Conservation (phyloP, 108 stramenopile species). For the Cyclotella cryptica region DNA sequence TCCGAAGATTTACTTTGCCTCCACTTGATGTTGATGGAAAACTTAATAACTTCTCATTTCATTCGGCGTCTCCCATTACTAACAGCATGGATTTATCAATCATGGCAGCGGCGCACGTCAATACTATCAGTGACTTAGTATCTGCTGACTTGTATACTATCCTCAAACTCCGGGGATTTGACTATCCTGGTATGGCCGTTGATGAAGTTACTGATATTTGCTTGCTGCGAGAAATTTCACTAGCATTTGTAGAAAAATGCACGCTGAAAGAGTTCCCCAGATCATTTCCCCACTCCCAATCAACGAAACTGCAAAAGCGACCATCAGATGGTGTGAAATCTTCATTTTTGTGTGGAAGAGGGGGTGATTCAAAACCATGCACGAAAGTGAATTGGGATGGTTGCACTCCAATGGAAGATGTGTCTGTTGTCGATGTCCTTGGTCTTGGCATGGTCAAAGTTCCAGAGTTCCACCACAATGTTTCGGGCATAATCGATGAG, state of each 20-base stretch:
- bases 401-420: constrained; percentile 47
- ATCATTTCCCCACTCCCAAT: constrained; percentile 1
- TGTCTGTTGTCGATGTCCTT: constrained; percentile 43
- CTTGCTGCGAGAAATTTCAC: constrained; percentile 38
- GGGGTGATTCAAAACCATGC: constrained; percentile 43
- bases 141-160: constrained; percentile 50
- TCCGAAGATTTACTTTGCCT: constrained; percentile 33
- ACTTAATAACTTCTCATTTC: constrained; percentile 31
- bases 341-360: constrained; percentile 36
- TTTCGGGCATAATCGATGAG: constrained; percentile 42
- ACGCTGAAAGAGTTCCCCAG: constrained; percentile 2
- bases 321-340: neutral
- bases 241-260: constrained; percentile 51
- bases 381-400: constrained; percentile 57
- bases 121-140: constrained; percentile 52
- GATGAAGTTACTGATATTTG: constrained; percentile 45
- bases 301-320: constrained; percentile 8
- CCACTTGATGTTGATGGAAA: constrained; percentile 19
- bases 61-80: constrained; percentile 8
- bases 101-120: constrained; percentile 44
- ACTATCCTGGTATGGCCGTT: constrained; percentile 46
- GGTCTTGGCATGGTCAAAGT: constrained; percentile 56
- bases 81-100: constrained; percentile 28
- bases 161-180: constrained; percentile 55
- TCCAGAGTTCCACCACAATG: constrained; percentile 35